phyloP scores from a whole-genome alignment of 2,329 filamentous ascomycete species.

The Lecanosticta acicola region DNA sequence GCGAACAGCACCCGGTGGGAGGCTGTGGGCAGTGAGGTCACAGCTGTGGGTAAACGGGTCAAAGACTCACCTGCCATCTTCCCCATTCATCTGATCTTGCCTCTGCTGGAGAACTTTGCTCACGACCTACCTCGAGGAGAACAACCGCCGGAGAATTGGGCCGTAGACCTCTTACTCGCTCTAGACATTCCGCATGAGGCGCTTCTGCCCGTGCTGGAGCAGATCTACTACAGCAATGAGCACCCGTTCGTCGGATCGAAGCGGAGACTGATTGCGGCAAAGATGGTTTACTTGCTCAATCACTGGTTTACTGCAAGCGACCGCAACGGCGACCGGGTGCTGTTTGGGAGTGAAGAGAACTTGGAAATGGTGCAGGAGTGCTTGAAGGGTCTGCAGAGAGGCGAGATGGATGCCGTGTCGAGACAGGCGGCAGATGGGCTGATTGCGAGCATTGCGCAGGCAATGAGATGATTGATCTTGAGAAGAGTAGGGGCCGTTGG shows the following conservation, averaged over 20 bases:
- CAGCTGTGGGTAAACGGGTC: conserved; percentile 52
- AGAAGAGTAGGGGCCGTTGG: neutral
- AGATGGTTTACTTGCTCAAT: conserved; percentile 57
- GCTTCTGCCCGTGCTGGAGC: conserved; percentile 57
- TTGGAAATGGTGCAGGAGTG: conserved; percentile 39
- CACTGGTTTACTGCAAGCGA: conserved; percentile 57
- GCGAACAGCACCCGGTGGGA: conserved; percentile 51
- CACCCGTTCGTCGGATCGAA: conserved; percentile 56
- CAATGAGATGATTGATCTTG: conserved; percentile 11
- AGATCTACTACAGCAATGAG: conserved; percentile 62
- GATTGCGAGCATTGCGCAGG: conserved; percentile 12
- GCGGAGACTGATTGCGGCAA: conserved; percentile 52
- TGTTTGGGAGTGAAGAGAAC: conserved; percentile 58
- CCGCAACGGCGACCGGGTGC: conserved; percentile 45
- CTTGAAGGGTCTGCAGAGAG: conserved; percentile 20
- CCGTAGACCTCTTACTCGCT: conserved; percentile 60
- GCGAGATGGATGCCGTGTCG: conserved; percentile 20
- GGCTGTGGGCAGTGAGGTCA: conserved; percentile 57
- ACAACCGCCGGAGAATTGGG: conserved; percentile 53
- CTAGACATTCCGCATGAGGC: conserved; percentile 58
- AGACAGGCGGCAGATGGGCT: conserved; percentile 21
- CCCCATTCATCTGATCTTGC: conserved; percentile 42
- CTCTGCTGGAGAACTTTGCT: conserved; percentile 51
- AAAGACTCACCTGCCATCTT: conserved; percentile 29
- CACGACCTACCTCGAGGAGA: conserved; percentile 46